phyloP scores from a whole-genome alignment of 768 basidiomycete genomes.

The Psilocybe sp. region DNA sequence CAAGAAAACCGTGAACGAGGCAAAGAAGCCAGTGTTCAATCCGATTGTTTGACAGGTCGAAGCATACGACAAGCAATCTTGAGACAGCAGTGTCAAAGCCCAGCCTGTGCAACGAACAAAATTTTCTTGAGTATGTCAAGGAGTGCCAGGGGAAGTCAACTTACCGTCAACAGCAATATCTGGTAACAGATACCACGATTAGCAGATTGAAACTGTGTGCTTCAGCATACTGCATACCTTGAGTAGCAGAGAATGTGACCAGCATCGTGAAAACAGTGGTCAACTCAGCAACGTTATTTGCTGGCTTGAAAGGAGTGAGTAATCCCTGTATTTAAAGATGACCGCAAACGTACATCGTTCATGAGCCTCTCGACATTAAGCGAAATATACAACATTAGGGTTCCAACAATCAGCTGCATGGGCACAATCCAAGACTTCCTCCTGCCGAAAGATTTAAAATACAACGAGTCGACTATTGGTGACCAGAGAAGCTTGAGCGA shows the following conservation, averaged over 20 bases:
- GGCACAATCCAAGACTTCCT: constrained; percentile 99
- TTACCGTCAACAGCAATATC: constrained; percentile 98
- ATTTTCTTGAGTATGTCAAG: neutral
- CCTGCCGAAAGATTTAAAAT: constrained; percentile 78
- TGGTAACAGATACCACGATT: constrained; percentile 24
- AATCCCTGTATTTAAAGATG: constrained; percentile 3
- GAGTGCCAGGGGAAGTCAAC: constrained; percentile 15
- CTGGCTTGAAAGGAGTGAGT: constrained; percentile 53
- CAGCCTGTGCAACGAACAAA: constrained; percentile 45
- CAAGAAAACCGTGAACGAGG: constrained; percentile 95
- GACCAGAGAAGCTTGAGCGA: constrained; percentile 97
- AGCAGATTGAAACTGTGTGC: neutral
- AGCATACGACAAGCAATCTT: constrained; percentile 92
- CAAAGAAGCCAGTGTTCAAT: constrained; percentile 91
- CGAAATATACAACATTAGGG: constrained; percentile 78
- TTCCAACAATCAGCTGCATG: constrained; percentile 89
- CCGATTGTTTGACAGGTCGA: constrained; percentile 99
- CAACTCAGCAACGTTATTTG: constrained; percentile 71
- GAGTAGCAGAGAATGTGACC: constrained; percentile 94
- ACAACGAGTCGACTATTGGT: constrained; percentile 93
- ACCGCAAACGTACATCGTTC: constrained; percentile 56
- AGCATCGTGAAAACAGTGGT: constrained; percentile 85
- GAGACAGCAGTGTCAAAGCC: constrained; percentile 83
- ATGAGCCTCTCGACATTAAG: constrained; percentile 72
- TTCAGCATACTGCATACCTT: constrained; percentile 53